Evolutionary conservation across 1,284 basidiomycete species (phyloP), one percentile per base, ranked within the genome.

Genomic region (Ganoderma sinense): DNA sequence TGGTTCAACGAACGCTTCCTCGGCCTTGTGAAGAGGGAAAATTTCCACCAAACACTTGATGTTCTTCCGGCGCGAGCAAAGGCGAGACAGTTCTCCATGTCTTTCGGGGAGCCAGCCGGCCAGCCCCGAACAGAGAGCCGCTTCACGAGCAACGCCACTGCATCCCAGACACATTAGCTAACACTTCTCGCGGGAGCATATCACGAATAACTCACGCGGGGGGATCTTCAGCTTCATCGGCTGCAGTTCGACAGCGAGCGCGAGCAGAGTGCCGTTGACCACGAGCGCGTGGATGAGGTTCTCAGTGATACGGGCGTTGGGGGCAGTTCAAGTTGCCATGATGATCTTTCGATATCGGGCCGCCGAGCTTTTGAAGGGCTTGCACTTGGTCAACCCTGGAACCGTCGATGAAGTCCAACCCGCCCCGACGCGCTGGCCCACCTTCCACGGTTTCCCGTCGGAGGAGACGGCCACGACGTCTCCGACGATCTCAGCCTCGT

Each of bases 381-480:
- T 64, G 67, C 10, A 69, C 72, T 41, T 75, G 75, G 69, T 79
- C 68, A 20, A 71, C 72, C 39, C 72, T 69, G 20, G 77, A 75
- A 41, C 73, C 73, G 69, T 78, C 77, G 68, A 80, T 70, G 72
- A 78, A 79, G 18, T 68, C 73, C 77, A 79, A 16, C 76, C 76
- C 13, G 74, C 73, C 10, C 78, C 78, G 40, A 79, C 77, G 55
- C 75, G 76, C 56, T 76, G 73, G 29, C 78, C 78, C 65, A 79
- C 69, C 66, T 71, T 75, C 70, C 71, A 77, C 31, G 71, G 26
- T 55, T 36, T 58, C 56, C 73, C 73, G 33, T 68, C 61, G 11
- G 66, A 55, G 4, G 69, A 70, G 11, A 78, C 71, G 13, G 74
- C 75, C 29, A 76, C 77, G 60, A 78, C 69, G 60, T 77, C 75